phyloP scores from a whole-genome alignment of 257 asterid species.

The Eucommia ulmoides region DNA sequence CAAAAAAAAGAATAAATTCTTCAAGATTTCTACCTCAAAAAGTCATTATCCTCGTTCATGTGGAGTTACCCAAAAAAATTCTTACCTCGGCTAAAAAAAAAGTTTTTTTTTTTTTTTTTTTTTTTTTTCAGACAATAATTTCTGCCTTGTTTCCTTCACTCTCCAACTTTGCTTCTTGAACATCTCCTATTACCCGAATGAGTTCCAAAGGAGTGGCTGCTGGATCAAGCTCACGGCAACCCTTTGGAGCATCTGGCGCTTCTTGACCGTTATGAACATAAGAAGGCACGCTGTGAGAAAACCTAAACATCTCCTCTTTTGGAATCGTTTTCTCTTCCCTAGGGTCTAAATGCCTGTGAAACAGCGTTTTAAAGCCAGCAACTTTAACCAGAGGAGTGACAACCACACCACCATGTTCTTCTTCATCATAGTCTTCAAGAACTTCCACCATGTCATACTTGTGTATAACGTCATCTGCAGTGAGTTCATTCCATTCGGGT shows the following conservation, averaged over 20 bases:
- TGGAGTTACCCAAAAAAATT: no score
- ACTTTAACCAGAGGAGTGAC: neutral
- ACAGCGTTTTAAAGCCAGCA: slow-evolving; percentile 1
- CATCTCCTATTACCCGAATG: neutral
- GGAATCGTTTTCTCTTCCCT: neutral
- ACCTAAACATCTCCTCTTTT: slow-evolving; percentile 1
- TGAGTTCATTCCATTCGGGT: slow-evolving; percentile 1
- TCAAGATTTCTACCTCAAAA: no score
- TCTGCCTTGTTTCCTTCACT: neutral
- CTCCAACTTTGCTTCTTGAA: neutral
- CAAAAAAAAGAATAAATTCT: no score
- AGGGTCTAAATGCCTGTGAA: neutral
- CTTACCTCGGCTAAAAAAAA: no score
- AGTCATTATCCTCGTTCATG: no score
- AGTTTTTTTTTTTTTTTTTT: no score
- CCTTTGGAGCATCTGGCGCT: slow-evolving; percentile 2
- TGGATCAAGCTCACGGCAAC: slow-evolving; percentile 3
- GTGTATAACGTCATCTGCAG: slow-evolving; percentile 2
- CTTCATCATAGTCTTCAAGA: neutral
- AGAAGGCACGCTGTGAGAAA: neutral
- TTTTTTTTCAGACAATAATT: no score
- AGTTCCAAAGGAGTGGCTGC: neutral
- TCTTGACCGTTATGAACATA: neutral
- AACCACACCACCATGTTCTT: neutral
- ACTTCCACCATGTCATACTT: neutral